Evolutionary conservation across 306 rosid species (phyloP).

Genomic region (Calophaca sinica): DNA sequence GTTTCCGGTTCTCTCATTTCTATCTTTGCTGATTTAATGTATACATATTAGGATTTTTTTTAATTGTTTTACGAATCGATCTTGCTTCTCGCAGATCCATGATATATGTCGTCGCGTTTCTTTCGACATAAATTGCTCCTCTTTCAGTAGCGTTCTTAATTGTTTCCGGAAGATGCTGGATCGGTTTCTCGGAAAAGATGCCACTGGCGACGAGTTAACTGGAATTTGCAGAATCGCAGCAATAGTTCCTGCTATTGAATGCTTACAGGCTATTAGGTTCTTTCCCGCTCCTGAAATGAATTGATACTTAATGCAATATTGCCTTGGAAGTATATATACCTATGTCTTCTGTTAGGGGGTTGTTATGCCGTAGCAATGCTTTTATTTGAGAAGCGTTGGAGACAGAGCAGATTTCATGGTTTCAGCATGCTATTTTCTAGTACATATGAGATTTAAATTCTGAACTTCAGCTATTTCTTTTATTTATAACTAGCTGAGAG

Average conservation of each 20-base stretch:
- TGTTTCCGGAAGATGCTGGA: conserved; percentile 60
- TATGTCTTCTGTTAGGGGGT: neutral
- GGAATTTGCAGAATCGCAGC: conserved; percentile 46
- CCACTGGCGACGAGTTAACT: conserved; percentile 25
- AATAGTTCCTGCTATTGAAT: conserved; percentile 57
- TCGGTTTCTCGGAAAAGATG: conserved; percentile 50
- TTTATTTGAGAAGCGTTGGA: conserved; percentile 27
- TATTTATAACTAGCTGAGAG: neutral
- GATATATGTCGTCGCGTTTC: conserved; percentile 62
- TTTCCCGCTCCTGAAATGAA: conserved; percentile 21
- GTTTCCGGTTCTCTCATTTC: neutral
- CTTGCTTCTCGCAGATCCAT: conserved; percentile 57
- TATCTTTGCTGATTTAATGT: neutral
- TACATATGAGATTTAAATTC: conserved; percentile 11
- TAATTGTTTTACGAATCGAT: neutral
- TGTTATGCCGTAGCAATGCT: conserved; percentile 1
- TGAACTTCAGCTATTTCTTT: neutral
- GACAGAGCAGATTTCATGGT: neutral
- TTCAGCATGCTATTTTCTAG: conserved; percentile 15
- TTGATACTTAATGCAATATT: conserved; percentile 33
- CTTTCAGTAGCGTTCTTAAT: conserved; percentile 61
- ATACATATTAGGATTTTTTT: neutral
- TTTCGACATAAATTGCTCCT: conserved; percentile 63
- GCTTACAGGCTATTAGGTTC: conserved; percentile 74
- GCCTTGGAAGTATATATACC: neutral